Percentiles rank a stretch among this genome's conserved stretches.
phyloP scores from a whole-genome alignment of 768 basidiomycete genomes.

The Mycena sanguinolenta region DNA sequence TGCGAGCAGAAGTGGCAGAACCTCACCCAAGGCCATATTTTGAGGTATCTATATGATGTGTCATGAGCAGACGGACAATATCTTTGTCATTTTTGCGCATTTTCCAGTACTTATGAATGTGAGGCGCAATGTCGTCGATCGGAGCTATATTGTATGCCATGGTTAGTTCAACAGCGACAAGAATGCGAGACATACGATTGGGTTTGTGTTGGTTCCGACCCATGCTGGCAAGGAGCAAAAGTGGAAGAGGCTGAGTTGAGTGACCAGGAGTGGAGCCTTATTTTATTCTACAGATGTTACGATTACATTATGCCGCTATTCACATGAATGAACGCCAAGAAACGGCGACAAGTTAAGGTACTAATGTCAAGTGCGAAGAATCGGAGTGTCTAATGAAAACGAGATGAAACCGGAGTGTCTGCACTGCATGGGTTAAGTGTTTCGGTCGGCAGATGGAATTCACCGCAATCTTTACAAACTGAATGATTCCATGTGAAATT shows the following conservation, averaged over 20 bases:
- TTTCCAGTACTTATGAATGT: slow-evolving; percentile 39
- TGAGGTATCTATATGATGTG: slow-evolving; percentile 34
- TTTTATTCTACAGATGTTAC: background rate
- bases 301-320: too few relatives aligned
- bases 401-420: too few relatives aligned
- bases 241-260: background rate
- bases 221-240: background rate
- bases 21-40: background rate
- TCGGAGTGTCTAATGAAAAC: too few relatives aligned
- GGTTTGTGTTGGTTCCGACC: background rate
- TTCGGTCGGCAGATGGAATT: too few relatives aligned
- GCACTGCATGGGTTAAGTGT: too few relatives aligned
- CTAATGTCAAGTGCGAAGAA: too few relatives aligned
- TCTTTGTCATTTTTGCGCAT: slow-evolving; percentile 42
- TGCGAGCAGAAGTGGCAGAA: background rate
- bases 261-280: background rate
- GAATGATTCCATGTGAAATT: too few relatives aligned
- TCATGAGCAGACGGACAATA: slow-evolving; percentile 37
- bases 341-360: too few relatives aligned
- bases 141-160: background rate
- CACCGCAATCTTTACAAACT: too few relatives aligned
- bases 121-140: background rate
- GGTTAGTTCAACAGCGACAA: background rate
- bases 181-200: background rate
- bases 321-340: too few relatives aligned